Percentiles rank a stretch among this genome's conserved stretches.
These are phyloP conservation scores for Aspergillus bridgeri DNA, from an alignment of 495 filamentous ascomycete genomes.

Conservation along the genomic window DNA sequence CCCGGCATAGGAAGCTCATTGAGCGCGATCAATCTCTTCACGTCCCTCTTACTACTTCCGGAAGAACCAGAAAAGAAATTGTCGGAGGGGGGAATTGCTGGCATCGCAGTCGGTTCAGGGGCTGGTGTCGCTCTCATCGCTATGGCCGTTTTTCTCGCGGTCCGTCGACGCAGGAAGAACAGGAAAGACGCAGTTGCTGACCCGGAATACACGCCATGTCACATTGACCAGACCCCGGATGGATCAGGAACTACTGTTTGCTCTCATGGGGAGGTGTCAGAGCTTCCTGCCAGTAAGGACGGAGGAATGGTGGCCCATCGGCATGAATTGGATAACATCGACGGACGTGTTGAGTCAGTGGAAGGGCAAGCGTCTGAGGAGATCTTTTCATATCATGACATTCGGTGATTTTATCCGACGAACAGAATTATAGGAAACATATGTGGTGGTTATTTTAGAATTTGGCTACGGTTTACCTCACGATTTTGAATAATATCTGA, in stretches of 20 bases:
- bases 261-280: background rate
- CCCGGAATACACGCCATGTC: background rate
- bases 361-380: no score
- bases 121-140: background rate
- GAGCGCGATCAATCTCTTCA: background rate
- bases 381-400: no score
- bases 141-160: background rate
- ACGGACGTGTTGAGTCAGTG: background rate
- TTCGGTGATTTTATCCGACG: no score
- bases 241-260: no score
- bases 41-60: background rate
- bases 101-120: background rate
- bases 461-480: no score
- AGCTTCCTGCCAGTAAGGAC: background rate
- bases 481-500: no score
- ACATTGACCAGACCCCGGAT: no score
- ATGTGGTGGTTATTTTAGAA: no score
- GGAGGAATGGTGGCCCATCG: no score
- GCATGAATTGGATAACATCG: background rate
- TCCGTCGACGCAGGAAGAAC: background rate
- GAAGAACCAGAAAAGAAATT: background rate
- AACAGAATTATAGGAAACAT: no score
- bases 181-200: background rate
- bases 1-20: background rate
- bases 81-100: background rate